These are phyloP conservation scores for Tylopilus rubrobrunneus DNA, from an alignment of 768 basidiomycete genomes.

Conservation along the genomic window DNA sequence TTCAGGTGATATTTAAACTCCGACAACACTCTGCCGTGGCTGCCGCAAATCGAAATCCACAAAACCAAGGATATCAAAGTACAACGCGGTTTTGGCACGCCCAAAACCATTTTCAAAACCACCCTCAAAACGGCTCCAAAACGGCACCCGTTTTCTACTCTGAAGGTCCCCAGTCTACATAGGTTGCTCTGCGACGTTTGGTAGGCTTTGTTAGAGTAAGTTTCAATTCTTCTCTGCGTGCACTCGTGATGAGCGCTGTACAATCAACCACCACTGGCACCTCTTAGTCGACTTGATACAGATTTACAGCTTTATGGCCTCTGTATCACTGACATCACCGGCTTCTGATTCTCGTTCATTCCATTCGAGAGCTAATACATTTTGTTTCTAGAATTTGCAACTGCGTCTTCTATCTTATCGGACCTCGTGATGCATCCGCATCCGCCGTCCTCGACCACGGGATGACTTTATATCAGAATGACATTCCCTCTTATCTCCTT, in stretches of 20 bases:
- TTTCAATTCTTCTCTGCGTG: slow-evolving; percentile 1
- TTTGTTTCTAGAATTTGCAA: slow-evolving; percentile 10
- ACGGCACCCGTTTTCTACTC: too few relatives aligned
- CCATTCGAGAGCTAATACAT: slow-evolving; percentile 14
- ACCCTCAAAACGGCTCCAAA: too few relatives aligned
- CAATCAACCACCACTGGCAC: slow-evolving; percentile 72
- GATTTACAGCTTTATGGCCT: slow-evolving; percentile 31
- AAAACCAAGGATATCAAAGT: too few relatives aligned
- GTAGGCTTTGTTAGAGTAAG: slow-evolving; percentile 10
- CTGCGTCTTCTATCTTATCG: not conserved
- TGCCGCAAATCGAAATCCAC: too few relatives aligned
- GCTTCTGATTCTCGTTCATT: slow-evolving; percentile 39
- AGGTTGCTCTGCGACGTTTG: not conserved
- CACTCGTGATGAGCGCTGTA: slow-evolving; percentile 77
- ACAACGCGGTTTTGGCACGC: too few relatives aligned
- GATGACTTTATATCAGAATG: not conserved
- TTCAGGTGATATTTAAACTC: too few relatives aligned
- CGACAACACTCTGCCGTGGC: too few relatives aligned
- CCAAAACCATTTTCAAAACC: too few relatives aligned
- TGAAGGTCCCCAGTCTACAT: too few relatives aligned
- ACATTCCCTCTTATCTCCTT: slow-evolving; percentile 6
- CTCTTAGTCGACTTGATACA: slow-evolving; percentile 84
- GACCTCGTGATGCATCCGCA: slow-evolving; percentile 1
- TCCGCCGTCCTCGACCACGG: not conserved
- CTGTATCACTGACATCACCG: slow-evolving; percentile 78